Evolutionary conservation across 2,329 filamentous ascomycete species (phyloP).

Genomic region (Achaetomium macrosporum): DNA sequence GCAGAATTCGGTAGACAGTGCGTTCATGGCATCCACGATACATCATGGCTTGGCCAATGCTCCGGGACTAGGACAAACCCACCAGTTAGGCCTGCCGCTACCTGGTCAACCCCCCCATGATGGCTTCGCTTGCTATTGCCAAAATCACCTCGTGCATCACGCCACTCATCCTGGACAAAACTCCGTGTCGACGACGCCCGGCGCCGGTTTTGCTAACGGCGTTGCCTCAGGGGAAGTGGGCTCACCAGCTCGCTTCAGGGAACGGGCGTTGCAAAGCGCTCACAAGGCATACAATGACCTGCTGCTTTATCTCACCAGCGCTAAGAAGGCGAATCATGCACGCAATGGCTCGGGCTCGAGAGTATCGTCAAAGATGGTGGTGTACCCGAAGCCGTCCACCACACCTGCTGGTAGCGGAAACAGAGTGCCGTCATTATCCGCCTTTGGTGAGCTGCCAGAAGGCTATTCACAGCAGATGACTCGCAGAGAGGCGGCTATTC

Average conservation of each 20-base stretch:
- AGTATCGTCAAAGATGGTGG: conserved; percentile 43
- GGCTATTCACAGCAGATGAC: conserved; percentile 20
- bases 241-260: conserved; percentile 49
- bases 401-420: conserved; percentile 18
- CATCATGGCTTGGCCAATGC: conserved; percentile 23
- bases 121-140: conserved; percentile 25
- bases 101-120: conserved; percentile 26
- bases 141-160: conserved; percentile 22
- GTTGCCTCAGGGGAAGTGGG: conserved; percentile 22
- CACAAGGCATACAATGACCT: conserved; percentile 68
- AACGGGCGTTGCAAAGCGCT: conserved; percentile 63
- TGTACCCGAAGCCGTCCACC: conserved; percentile 50
- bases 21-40: conserved; percentile 28
- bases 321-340: conserved; percentile 43
- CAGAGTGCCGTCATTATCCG: conserved; percentile 7
- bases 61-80: conserved; percentile 23
- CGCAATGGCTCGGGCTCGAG: conserved; percentile 35
- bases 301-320: conserved; percentile 57
- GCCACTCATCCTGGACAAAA: conserved; percentile 25
- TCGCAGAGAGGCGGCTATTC: conserved; percentile 20
- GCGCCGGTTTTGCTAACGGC: conserved; percentile 4
- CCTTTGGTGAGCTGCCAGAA: conserved; percentile 9
- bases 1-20: conserved; percentile 31
- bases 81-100: conserved; percentile 24
- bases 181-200: conserved; percentile 24